These are phyloP conservation scores for Panicum virgatum DNA, from an alignment of 202 grass and related monocot species.

Conservation along the genomic window DNA sequence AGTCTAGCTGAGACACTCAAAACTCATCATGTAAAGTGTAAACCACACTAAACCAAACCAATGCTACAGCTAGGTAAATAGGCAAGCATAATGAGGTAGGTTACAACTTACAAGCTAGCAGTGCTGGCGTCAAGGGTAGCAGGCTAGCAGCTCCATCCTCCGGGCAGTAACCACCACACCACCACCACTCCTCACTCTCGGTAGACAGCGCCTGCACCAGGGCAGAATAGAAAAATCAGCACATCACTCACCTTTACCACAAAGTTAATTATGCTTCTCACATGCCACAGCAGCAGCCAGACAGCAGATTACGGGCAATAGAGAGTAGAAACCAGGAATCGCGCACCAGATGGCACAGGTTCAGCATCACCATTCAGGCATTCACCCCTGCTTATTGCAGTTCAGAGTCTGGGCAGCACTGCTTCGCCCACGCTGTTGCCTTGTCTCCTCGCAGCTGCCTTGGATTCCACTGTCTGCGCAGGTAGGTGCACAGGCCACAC, in stretches of 20 bases:
- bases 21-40: slow-evolving; percentile 30
- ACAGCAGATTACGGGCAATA: slow-evolving; percentile 11
- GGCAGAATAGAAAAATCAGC: slow-evolving; percentile 40
- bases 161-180: background rate
- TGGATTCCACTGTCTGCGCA: slow-evolving; percentile 44
- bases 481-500: slow-evolving; percentile 44
- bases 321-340: slow-evolving; percentile 30
- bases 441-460: slow-evolving; percentile 41
- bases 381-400: background rate
- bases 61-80: slow-evolving; percentile 34
- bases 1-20: background rate
- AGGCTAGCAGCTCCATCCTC: background rate
- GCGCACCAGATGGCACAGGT: slow-evolving; percentile 31
- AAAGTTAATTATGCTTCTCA: slow-evolving; percentile 38
- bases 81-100: slow-evolving; percentile 38
- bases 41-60: background rate
- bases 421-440: slow-evolving; percentile 20
- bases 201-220: slow-evolving; percentile 33
- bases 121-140: slow-evolving; percentile 4
- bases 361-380: slow-evolving; percentile 18
- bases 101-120: slow-evolving; percentile 42
- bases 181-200: background rate
- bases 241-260: slow-evolving; percentile 20
- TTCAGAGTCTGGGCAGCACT: slow-evolving; percentile 14
- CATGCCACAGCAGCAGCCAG: slow-evolving; percentile 42